A percentile compares a stretch with the other conserved stretches of the same genome.
Conservation (phyloP, 352 stramenopile genomes). For the Phytophthora hybrid region DNA sequence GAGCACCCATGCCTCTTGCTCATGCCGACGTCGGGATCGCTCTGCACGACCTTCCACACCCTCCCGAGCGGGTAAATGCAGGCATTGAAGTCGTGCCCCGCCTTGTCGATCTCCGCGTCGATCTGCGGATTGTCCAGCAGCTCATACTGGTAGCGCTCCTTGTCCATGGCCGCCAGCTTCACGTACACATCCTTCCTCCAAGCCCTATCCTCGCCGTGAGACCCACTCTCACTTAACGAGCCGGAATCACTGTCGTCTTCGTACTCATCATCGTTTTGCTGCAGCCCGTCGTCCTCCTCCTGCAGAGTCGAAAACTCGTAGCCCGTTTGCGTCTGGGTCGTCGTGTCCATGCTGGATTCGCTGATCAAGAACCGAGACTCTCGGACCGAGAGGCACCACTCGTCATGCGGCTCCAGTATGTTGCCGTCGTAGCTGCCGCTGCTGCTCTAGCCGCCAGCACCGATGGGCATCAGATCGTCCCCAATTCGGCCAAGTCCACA, state of each 20-base stretch:
- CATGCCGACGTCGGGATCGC: no score
- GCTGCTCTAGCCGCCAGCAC: slow-evolving; percentile 4
- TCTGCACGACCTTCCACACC: no score
- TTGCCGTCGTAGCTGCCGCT: slow-evolving; percentile 21
- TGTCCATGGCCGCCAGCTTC: no score
- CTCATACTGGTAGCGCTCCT: no score
- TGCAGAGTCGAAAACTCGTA: slow-evolving; percentile 17
- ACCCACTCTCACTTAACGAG: not conserved
- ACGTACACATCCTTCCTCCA: no score
- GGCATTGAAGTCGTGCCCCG: no score
- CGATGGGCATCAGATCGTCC: slow-evolving; percentile 22
- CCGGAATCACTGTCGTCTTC: slow-evolving; percentile 1
- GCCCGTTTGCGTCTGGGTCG: slow-evolving; percentile 2
- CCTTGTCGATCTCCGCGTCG: no score
- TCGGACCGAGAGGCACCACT: no score
- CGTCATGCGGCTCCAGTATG: slow-evolving; percentile 22
- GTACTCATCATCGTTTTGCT: slow-evolving; percentile 10
- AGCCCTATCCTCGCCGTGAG: not conserved
- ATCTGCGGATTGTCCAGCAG: no score
- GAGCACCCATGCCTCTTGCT: no score
- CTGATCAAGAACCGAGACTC: slow-evolving; percentile 25
- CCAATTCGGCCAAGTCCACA: slow-evolving; percentile 26
- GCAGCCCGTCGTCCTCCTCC: slow-evolving; percentile 4
- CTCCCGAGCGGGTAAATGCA: no score
- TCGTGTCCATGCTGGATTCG: slow-evolving; percentile 4